These are phyloP conservation scores for Yamadazyma conglobata DNA, from an alignment of 1,139 yeast species.

Conservation along the genomic window DNA sequence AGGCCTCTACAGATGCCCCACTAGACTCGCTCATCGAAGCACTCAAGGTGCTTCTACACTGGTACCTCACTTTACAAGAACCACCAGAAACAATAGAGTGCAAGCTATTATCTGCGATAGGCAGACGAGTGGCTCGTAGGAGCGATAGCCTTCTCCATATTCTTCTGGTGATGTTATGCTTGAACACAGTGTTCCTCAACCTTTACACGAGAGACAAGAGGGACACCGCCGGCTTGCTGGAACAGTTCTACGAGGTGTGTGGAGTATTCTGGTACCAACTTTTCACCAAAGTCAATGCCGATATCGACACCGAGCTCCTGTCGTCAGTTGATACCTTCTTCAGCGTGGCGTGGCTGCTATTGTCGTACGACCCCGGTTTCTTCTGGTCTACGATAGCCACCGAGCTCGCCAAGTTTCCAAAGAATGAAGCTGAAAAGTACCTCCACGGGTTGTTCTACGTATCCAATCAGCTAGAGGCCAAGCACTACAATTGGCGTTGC, in stretches of 20 bases:
- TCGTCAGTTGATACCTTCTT: constrained; percentile 6
- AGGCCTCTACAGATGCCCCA: neutral
- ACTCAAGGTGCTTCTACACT: constrained; percentile 24
- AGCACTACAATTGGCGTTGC: constrained; percentile 22
- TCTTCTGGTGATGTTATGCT: constrained; percentile 1
- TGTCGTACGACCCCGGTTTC: constrained; percentile 6
- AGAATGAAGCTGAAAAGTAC: constrained; percentile 1
- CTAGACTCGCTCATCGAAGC: constrained; percentile 13
- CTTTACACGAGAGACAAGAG: constrained; percentile 7
- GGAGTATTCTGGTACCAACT: constrained; percentile 11
- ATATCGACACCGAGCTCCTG: constrained; percentile 5
- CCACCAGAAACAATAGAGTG: constrained; percentile 16
- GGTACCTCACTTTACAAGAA: constrained; percentile 34
- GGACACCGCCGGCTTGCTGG: neutral
- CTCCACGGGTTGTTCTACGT: constrained; percentile 14
- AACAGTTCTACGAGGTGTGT: constrained; percentile 5
- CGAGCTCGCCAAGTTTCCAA: neutral
- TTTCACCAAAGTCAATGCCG: constrained; percentile 8
- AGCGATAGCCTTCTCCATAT: neutral
- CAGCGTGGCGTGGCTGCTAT: constrained; percentile 7
- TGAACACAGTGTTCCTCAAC: constrained; percentile 1
- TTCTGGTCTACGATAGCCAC: constrained; percentile 9
- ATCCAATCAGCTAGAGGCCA: constrained; percentile 8
- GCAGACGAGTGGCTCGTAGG: constrained; percentile 22
- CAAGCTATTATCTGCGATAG: constrained; percentile 28